Evolutionary conservation across 2,329 filamentous ascomycete species (phyloP).

Genomic region (Lomentospora prolificans): DNA sequence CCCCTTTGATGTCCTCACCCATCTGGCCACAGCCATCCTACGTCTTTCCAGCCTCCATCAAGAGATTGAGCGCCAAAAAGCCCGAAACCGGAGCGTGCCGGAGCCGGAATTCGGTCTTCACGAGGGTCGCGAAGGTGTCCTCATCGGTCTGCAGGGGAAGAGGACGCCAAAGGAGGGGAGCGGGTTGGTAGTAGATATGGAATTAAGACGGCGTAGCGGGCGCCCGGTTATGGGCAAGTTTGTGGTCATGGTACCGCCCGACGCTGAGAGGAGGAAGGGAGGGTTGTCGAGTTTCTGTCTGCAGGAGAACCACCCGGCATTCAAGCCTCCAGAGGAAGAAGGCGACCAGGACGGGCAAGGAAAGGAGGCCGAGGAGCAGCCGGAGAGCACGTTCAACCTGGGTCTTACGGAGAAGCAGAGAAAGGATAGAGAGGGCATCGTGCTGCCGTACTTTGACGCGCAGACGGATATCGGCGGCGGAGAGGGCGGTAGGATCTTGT

Average conservation of each 20-base stretch:
- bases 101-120: constrained; percentile 71
- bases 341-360: constrained; percentile 21
- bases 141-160: constrained; percentile 52
- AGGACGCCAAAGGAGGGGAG: constrained; percentile 27
- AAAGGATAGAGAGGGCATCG: constrained; percentile 75
- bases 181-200: constrained; percentile 70
- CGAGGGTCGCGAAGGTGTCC: constrained; percentile 67
- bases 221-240: constrained; percentile 63
- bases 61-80: constrained; percentile 62
- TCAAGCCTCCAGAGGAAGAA: constrained; percentile 37
- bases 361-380: constrained; percentile 39
- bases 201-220: constrained; percentile 76
- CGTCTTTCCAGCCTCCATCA: constrained; percentile 65
- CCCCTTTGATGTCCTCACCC: constrained; percentile 63
- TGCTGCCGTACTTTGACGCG: constrained; percentile 93
- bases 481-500: constrained; percentile 85
- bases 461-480: constrained; percentile 71
- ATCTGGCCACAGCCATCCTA: constrained; percentile 83
- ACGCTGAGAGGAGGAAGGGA: constrained; percentile 16
- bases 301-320: constrained; percentile 68
- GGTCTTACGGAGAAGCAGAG: constrained; percentile 86
- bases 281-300: constrained; percentile 34
- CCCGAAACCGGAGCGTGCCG: constrained; percentile 62
- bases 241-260: constrained; percentile 29
- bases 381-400: constrained; percentile 73